These are phyloP conservation scores for Porogramme epimiltina DNA, from an alignment of 1,284 basidiomycete species.

Conservation along the genomic window DNA sequence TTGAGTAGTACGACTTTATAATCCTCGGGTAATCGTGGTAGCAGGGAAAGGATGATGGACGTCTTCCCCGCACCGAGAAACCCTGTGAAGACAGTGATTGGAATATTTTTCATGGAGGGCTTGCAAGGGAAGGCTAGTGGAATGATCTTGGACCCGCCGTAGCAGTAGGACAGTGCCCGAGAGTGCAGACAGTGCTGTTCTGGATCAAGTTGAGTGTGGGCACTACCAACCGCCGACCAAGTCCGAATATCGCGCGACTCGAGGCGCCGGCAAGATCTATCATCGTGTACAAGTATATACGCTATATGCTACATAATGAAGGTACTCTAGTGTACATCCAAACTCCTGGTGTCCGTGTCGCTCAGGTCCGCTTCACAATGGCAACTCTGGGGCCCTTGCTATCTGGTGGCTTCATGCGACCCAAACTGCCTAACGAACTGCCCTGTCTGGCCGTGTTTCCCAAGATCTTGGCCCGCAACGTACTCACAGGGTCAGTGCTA, in stretches of 20 bases:
- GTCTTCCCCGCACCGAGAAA: constrained; percentile 75
- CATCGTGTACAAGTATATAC: no score
- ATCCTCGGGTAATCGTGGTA: constrained; percentile 77
- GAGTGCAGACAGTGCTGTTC: no score
- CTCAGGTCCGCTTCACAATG: constrained; percentile 12
- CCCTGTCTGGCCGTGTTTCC: constrained; percentile 42
- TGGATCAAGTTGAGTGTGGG: no score
- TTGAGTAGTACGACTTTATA: constrained; percentile 88
- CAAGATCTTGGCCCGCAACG: constrained; percentile 58
- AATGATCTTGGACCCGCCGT: no score
- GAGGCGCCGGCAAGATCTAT: no score
- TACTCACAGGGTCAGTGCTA: constrained; percentile 36
- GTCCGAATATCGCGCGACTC: no score
- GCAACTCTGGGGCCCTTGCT: constrained; percentile 3
- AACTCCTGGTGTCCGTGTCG: not conserved
- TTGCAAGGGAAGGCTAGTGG: no score
- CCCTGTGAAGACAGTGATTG: constrained; percentile 86
- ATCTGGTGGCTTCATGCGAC: constrained; percentile 25
- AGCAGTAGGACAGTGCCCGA: no score
- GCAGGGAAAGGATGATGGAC: constrained; percentile 79
- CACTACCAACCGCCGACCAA: no score
- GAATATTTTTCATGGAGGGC: constrained; percentile 44
- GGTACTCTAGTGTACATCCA: constrained; percentile 1
- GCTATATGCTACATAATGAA: constrained; percentile 12
- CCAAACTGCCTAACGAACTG: constrained; percentile 5